Base-by-base conservation (phyloP, 352 stramenopile genomes). In the Pythium plurisporium region DNA sequence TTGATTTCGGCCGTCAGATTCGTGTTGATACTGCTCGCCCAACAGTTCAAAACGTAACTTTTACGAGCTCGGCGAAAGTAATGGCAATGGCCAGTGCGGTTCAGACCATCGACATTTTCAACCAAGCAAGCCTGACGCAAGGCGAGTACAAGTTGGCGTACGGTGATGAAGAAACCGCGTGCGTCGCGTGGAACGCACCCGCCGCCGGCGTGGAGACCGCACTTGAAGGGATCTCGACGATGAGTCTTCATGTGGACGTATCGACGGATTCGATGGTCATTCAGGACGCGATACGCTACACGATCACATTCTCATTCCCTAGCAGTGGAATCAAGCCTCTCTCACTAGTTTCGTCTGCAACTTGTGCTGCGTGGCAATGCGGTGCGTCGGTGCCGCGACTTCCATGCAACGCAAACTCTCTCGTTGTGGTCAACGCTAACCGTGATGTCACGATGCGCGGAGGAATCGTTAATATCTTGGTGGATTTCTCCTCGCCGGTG, bases 71-170 rank as follows among this genome's bases (percentile, higher is more conserved):
- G 6, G 50, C 67, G 10, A 62, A 65, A 0, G 65, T 70, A 5
- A 67, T 82, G 33, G 73, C 60, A 4, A 62, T 54, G 17, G 62
- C 69, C 3, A 76, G 72, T 19, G 51, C 50, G 0, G 25, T 81
- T 1, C 82, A 91, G 34, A 87, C 75, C 0, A 46, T 91, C 25
- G 79, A 87, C 33, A 49, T 91, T 1, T 82, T 86, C 48, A 82
- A 84, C 20, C 46, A 52, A 8, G 67, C 38, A 17, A 82, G 67
- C 29, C 43, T 89, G 19, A 74, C 43, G 1, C 65, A 82, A 41
- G 79, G 82, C 0, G 63, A 79, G 37, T 91, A 77, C 48, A 66
- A 76, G 49, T 54, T 91, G 1, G 43, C 69, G 6, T 91, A 91
- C 40, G 54, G 67, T 10, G 56, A 47, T 3, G 31, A 55, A 17